These are phyloP conservation scores for Diplodia sapinea DNA, from an alignment of 2,329 filamentous ascomycete genomes.

Conservation along the genomic window DNA sequence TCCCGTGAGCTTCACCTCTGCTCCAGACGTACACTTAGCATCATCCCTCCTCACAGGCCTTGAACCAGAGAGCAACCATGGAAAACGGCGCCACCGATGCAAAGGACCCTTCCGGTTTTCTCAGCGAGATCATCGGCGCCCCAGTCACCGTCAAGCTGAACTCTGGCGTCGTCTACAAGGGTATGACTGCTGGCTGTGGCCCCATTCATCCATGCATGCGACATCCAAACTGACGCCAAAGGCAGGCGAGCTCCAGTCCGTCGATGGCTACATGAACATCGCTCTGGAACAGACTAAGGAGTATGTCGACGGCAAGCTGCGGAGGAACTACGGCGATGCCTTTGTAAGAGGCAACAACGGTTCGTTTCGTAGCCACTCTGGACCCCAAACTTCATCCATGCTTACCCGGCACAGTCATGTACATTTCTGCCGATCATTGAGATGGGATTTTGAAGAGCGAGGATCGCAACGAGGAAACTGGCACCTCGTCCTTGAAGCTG, in stretches of 20 bases:
- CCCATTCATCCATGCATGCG: background rate
- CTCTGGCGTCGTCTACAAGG: slow-evolving; percentile 98
- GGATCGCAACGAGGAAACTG: background rate
- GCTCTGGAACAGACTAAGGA: slow-evolving; percentile 95
- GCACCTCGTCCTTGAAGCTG: background rate
- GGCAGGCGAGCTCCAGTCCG: slow-evolving; percentile 89
- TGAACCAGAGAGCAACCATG: slow-evolving; percentile 58
- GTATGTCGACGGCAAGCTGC: slow-evolving; percentile 82
- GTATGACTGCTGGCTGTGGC: slow-evolving; percentile 52
- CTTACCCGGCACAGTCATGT: slow-evolving; percentile 35
- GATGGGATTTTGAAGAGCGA: background rate
- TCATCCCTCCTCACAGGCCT: background rate
- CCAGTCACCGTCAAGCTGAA: slow-evolving; percentile 97
- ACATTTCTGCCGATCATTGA: slow-evolving; percentile 38
- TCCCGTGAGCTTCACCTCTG: slow-evolving; percentile 20
- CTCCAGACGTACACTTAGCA: slow-evolving; percentile 4
- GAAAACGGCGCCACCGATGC: slow-evolving; percentile 79
- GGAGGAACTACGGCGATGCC: slow-evolving; percentile 87
- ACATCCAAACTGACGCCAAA: slow-evolving; percentile 4
- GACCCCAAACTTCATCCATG: background rate
- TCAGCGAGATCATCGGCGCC: slow-evolving; percentile 92
- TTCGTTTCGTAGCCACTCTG: slow-evolving; percentile 47
- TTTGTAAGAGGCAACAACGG: slow-evolving; percentile 97
- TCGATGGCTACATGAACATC: slow-evolving; percentile 99
- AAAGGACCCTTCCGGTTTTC: slow-evolving; percentile 90